A percentile compares a stretch with the other conserved stretches of the same genome.
phyloP scores from a whole-genome alignment of 495 filamentous ascomycete genomes.

The Penicillium lividum region DNA sequence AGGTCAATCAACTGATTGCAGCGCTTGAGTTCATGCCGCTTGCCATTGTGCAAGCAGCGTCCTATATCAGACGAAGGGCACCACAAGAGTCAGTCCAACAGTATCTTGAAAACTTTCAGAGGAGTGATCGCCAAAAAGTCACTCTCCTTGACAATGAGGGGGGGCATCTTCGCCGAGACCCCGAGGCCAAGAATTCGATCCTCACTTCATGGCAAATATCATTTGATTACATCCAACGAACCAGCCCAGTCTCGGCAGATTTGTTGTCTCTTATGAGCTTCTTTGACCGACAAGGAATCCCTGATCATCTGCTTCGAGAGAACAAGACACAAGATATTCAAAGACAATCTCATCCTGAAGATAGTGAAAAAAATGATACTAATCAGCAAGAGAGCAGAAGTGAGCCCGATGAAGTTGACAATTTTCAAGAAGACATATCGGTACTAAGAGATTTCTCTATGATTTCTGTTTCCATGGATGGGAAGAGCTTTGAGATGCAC shows the following conservation, averaged over 20 bases:
- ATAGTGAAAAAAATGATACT: no score
- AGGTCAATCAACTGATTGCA: slow-evolving; percentile 20
- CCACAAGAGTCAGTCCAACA: slow-evolving; percentile 25
- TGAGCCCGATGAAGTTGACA: no score
- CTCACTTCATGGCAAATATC: not conserved
- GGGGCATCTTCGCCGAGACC: slow-evolving; percentile 22
- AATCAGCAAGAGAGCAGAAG: no score
- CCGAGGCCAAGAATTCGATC: not conserved
- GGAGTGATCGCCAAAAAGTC: slow-evolving; percentile 9
- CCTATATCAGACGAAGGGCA: slow-evolving; percentile 40
- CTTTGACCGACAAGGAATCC: slow-evolving; percentile 14
- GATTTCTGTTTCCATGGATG: slow-evolving; percentile 20
- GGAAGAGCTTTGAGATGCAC: slow-evolving; percentile 46
- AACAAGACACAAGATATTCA: slow-evolving; percentile 11
- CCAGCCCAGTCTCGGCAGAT: not conserved
- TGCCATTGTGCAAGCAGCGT: slow-evolving; percentile 50
- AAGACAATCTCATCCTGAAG: no score
- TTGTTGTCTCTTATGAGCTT: slow-evolving; percentile 13
- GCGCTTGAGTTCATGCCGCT: slow-evolving; percentile 50
- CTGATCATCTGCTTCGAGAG: slow-evolving; percentile 4
- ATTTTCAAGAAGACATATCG: slow-evolving; percentile 11
- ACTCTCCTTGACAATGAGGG: slow-evolving; percentile 12
- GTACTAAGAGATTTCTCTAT: slow-evolving; percentile 28
- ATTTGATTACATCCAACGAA: not conserved
- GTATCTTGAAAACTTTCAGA: slow-evolving; percentile 40